Evolutionary conservation across 2,329 filamentous ascomycete species (phyloP).

Genomic region (Penicillium glabrum): DNA sequence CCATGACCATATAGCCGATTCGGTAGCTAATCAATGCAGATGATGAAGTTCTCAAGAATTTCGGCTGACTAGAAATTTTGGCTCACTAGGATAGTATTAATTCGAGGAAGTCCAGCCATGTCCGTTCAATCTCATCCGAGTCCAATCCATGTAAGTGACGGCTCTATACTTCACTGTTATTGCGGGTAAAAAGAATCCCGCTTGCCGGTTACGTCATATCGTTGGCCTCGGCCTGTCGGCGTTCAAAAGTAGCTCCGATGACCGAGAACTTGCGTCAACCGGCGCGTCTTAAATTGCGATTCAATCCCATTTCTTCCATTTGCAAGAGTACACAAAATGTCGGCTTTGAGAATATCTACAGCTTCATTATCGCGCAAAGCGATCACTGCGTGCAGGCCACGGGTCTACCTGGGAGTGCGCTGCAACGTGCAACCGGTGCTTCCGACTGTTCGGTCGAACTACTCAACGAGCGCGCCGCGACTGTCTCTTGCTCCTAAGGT

Average conservation of each 20-base stretch:
- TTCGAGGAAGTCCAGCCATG: too few species aligned
- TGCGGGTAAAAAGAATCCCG: too few species aligned
- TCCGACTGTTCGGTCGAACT: conserved; percentile 10
- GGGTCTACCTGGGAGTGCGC: conserved; percentile 20
- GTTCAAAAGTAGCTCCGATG: conserved; percentile 30
- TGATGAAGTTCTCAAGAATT: too few species aligned
- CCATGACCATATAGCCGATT: too few species aligned
- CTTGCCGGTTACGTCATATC: too few species aligned
- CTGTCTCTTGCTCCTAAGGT: conserved; percentile 25
- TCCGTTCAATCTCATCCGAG: too few species aligned
- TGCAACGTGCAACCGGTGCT: conserved; percentile 13
- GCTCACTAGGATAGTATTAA: too few species aligned
- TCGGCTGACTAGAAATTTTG: too few species aligned
- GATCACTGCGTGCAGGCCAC: conserved; percentile 21
- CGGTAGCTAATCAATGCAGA: too few species aligned
- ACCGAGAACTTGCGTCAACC: conserved; percentile 13
- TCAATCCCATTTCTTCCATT: background rate
- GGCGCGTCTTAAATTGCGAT: background rate
- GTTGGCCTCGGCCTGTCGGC: conserved; percentile 19
- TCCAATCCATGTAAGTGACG: too few species aligned
- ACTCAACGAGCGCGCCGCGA: conserved; percentile 21
- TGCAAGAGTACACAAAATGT: conserved; percentile 18
- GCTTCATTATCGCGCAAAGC: conserved; percentile 26
- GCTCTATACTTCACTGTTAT: too few species aligned
- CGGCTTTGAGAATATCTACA: conserved; percentile 24